phyloP scores from a whole-genome alignment of 2,329 filamentous ascomycete species.

The Phyllosticta paracitricarpa region DNA sequence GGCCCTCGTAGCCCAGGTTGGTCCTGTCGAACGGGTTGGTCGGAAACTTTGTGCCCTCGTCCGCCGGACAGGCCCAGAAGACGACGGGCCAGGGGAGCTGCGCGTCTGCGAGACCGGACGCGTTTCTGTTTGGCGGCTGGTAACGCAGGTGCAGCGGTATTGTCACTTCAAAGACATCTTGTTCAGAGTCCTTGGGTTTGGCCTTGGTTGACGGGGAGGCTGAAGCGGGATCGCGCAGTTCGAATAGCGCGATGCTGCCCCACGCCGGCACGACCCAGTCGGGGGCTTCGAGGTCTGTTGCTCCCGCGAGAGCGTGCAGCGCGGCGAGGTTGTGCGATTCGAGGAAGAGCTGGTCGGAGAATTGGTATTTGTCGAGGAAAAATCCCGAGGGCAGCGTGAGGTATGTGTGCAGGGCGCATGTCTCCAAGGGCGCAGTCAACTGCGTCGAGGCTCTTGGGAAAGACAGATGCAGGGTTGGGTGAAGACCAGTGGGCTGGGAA shows the following conservation, averaged over 20 bases:
- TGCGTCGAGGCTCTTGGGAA: conserved; percentile 40
- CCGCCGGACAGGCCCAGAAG: conserved; percentile 79
- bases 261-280: conserved; percentile 66
- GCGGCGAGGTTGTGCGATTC: conserved; percentile 66
- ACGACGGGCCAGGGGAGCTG: conserved; percentile 71
- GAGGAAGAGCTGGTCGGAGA: conserved; percentile 66
- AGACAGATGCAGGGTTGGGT: conserved; percentile 65
- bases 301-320: conserved; percentile 59
- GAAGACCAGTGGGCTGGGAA: conserved; percentile 64
- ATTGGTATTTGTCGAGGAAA: conserved; percentile 82
- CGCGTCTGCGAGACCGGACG: conserved; percentile 28
- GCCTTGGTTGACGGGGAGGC: background rate
- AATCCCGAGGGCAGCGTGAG: conserved; percentile 71
- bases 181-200: conserved; percentile 11
- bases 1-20: conserved; percentile 75
- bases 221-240: conserved; percentile 39
- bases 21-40: conserved; percentile 75
- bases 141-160: conserved; percentile 85
- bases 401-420: conserved; percentile 68
- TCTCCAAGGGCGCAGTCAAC: conserved; percentile 36
- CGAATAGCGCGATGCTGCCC: conserved; percentile 70
- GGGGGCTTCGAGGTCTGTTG: conserved; percentile 84
- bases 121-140: conserved; percentile 51
- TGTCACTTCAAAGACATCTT: conserved; percentile 50
- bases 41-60: conserved; percentile 55